Base-by-base conservation (phyloP, 257 asterid genomes). In the Thymus mandschuricus region DNA sequence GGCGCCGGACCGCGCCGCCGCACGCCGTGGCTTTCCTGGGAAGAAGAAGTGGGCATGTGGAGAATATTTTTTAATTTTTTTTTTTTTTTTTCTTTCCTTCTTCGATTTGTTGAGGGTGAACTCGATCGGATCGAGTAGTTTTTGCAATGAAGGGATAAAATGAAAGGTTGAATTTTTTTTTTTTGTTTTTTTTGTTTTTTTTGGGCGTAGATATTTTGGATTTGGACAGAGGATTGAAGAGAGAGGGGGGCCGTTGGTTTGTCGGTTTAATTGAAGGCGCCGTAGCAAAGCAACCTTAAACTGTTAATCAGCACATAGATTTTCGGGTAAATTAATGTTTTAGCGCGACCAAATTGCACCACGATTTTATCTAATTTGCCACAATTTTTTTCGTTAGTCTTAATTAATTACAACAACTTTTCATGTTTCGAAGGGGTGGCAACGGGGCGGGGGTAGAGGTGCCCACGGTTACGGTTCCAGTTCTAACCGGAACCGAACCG, bases 21-120 rank as follows among this genome's bases (percentile, higher is more conserved):
- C 21, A 21, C 21, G 21, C 21, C 21, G 64, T 41, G 59, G 71
- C 27, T 43, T 34, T 79, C 77, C n/a, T 6, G 62, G 75, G 57
- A 11, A n/a, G 52, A 11, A n/a, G 52, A 35, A 57, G 61, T 11
- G 51, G 84, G 84, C 84, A 80, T 80, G 58, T 44, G 74, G 55
- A 40, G 9, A 13, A 4, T 3, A 9, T 30, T 4, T 3, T 21
- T 50, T 34, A 29, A 15, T 49, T 21, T 12, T 6, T n/a, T 38
- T 60, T 38, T 6, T 38, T 38, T 6, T 38, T 38, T 38, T 38
- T 38, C 2, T 13, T 51, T 15, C 29, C 5, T 12, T 4, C 21
- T 28, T 64, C 8, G 55, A 40, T 44, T n/a, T 52, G 40, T 0
- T 3, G 55, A 5, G 41, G 40, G 1, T n/a, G 21, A 28, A 56